Base-by-base conservation (phyloP, 73 alveolate genomes). In the Uronychia binucleata region DNA sequence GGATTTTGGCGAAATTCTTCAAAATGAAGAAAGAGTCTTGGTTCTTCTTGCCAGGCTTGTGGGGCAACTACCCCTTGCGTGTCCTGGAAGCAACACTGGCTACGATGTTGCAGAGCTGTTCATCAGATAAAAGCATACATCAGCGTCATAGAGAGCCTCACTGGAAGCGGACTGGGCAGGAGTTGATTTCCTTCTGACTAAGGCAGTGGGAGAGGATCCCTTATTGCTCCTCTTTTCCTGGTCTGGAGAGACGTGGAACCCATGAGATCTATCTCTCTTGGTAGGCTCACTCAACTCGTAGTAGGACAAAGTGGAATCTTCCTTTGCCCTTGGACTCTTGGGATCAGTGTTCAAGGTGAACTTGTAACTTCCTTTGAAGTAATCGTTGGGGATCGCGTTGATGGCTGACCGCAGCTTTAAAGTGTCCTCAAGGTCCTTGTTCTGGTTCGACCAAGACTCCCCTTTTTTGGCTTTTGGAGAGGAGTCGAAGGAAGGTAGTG, bases 21-120 rank as follows among this genome's bases (percentile, higher is more conserved):
- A 58, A 28, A 26, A 79, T 75, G 35, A 90, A 86, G 78, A 86
- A 90, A 34, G 74, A 28, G 60, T 90, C 95, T 80, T 90, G 59
- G 58, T 90, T 90, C 28, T 82, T 86, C 77, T 90, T 90, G 28
- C 82, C n/a, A n/a, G n/a, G n/a, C n/a, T n/a, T n/a, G n/a, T n/a
- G n/a, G n/a, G n/a, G n/a, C n/a, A n/a, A n/a, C n/a, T n/a, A n/a
- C n/a, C n/a, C n/a, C n/a, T n/a, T n/a, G n/a, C n/a, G n/a, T n/a
- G n/a, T n/a, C n/a, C n/a, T n/a, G n/a, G n/a, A n/a, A n/a, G n/a
- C n/a, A n/a, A n/a, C n/a, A n/a, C n/a, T n/a, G n/a, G n/a, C n/a
- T n/a, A n/a, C n/a, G n/a, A n/a, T n/a, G n/a, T n/a, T n/a, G n/a
- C n/a, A n/a, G n/a, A n/a, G n/a, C n/a, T n/a, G n/a, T 0, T 46